Evolutionary conservation across 805 yeast species (phyloP), one percentile per base, ranked within the genome.

Genomic region (Candida cerambycidarum): DNA sequence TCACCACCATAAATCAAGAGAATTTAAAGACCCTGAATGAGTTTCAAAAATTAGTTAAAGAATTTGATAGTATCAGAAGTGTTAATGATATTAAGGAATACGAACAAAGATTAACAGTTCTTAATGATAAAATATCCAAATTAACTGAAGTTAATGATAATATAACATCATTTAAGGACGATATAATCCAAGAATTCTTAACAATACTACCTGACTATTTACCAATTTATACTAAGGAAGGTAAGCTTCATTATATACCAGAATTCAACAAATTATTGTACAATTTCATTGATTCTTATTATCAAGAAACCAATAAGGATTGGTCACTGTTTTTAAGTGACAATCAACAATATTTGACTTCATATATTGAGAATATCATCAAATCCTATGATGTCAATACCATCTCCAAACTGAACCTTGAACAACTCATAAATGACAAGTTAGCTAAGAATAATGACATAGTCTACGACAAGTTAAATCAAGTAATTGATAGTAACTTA

Each of bases 251-350:
- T 41, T 63, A 62, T 36, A 43, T 60, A 3, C 73, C 75, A 0
- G 72, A 67, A 43, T 69, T 70, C 45, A 67, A 62, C 29, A 59
- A 61, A 33, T 67, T 58, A 43, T 50, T 69, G 38, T 58, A 54
- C 41, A 52, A 56, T 25, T 65, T 68, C 37, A 46, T 67, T 15
- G 69, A 63, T n/a, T 58, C 54, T 15, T 57, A 57, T 38, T 31
- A 40, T 30, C 47, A 54, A 12, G 48, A 42, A 17, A 9, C 29
- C 10, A 30, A 24, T 11, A 25, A 5, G 2, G 32, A 39, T 12
- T 66, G 69, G 71, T 53, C 52, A 1, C 32, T 44, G 1, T 63
- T 63, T 34, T 24, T 65, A 3, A 38, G 43, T 4, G 42, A 53
- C 1, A 56, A 62, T 40, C 56, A 52, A 33, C 29, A 43, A 2